Evolutionary conservation across 257 asterid genomes (phyloP).

Genomic region (Solanum pinnatisectum): DNA sequence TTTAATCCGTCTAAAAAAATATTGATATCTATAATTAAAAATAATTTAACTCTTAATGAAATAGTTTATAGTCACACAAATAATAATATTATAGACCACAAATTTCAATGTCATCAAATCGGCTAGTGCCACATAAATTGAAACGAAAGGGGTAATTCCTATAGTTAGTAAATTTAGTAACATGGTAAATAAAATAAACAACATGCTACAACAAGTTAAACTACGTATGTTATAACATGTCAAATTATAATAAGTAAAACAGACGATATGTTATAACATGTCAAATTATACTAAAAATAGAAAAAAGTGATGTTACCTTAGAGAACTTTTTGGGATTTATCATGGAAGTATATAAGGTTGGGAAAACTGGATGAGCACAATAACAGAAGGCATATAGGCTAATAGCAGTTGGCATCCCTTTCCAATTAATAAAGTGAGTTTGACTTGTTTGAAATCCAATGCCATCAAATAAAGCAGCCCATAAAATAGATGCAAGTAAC

Average conservation of each 20-base stretch:
- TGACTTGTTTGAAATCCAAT: slow-evolving; percentile 53
- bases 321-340: slow-evolving; percentile 58
- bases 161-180: not conserved
- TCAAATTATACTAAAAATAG: not conserved
- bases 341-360: slow-evolving; percentile 77
- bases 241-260: not conserved
- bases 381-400: slow-evolving; percentile 83
- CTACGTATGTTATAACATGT: not conserved
- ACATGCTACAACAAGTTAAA: not conserved
- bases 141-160: not conserved
- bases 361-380: slow-evolving; percentile 96
- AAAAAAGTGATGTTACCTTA: slow-evolving; percentile 29
- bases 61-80: not conserved
- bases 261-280: not conserved
- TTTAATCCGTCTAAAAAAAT: not conserved
- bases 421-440: slow-evolving; percentile 13
- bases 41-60: not conserved
- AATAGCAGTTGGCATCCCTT: slow-evolving; percentile 67
- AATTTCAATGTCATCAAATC: not conserved
- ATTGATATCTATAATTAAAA: not conserved
- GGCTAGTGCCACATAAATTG: not conserved
- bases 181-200: not conserved
- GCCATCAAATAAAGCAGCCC: slow-evolving; percentile 54
- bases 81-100: not conserved
- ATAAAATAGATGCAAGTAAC: slow-evolving; percentile 46